Conservation (phyloP, 169 alveolate genomes). For the Fabrea salina region DNA sequence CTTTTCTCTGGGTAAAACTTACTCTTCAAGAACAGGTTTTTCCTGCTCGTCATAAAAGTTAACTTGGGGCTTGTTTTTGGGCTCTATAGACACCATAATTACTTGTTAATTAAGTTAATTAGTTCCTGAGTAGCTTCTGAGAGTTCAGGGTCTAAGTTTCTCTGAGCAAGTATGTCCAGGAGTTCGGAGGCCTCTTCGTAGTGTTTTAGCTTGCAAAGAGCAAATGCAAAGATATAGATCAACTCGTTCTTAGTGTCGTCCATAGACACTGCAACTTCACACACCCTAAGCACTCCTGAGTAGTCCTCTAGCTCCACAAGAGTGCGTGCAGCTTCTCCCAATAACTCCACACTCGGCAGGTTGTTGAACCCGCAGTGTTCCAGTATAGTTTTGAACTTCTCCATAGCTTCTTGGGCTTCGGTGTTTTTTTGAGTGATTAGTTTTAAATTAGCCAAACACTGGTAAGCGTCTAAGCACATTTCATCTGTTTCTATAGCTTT, state of each 20-base stretch:
- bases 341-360: constrained; percentile 48
- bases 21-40: background rate
- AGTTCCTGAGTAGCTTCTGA: constrained; percentile 19
- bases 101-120: background rate
- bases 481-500: constrained; percentile 44
- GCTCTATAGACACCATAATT: constrained; percentile 1
- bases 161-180: background rate
- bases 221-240: constrained; percentile 50
- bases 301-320: constrained; percentile 38
- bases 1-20: background rate
- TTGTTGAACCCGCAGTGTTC: constrained; percentile 20
- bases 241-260: constrained; percentile 49
- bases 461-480: constrained; percentile 47
- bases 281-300: constrained; percentile 28
- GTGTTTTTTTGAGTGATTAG: constrained; percentile 46
- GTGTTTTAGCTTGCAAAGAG: constrained; percentile 41
- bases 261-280: constrained; percentile 39
- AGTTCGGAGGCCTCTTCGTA: constrained; percentile 40
- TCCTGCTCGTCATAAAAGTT: background rate
- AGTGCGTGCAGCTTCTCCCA: constrained; percentile 39
- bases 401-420: constrained; percentile 45
- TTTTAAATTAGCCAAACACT: constrained; percentile 47
- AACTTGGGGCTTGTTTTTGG: background rate
- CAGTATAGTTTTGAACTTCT: background rate
- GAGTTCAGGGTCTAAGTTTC: constrained; percentile 1